phyloP scores from a whole-genome alignment of 352 stramenopile species.

The Phytopythium helicoides region DNA sequence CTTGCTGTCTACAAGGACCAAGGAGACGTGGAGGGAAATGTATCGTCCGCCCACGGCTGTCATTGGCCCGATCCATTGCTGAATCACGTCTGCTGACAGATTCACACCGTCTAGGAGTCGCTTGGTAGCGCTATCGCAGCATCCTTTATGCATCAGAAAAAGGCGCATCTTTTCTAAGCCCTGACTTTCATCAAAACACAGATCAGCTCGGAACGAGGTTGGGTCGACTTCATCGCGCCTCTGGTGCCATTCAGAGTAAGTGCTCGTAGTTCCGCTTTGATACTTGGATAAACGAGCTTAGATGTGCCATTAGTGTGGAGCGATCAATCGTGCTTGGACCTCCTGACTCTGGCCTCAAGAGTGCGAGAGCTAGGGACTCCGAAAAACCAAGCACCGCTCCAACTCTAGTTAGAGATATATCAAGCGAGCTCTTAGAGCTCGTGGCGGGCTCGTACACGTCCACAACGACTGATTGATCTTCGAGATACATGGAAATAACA shows the following conservation, averaged over 20 bases:
- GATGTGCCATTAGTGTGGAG: conserved; percentile 28
- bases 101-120: too few species aligned
- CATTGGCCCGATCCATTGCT: conserved; percentile 12
- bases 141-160: not conserved
- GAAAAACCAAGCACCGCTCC: conserved; percentile 13
- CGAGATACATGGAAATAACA: conserved; percentile 28
- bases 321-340: not conserved
- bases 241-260: conserved; percentile 1
- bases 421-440: not conserved
- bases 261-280: not conserved
- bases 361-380: not conserved
- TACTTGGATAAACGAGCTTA: conserved; percentile 39
- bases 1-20: conserved; percentile 4
- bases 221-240: conserved; percentile 9
- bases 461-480: conserved; percentile 12
- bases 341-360: not conserved
- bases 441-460: conserved; percentile 3
- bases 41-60: conserved; percentile 8
- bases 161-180: conserved; percentile 9
- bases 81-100: too few species aligned
- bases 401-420: conserved; percentile 14
- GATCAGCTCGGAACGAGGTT: conserved; percentile 4
- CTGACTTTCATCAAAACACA: conserved; percentile 16
- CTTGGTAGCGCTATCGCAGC: too few species aligned
- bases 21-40: conserved; percentile 14